Evolutionary conservation across 352 stramenopile species (phyloP).

Genomic region (Phytophthora pinifolia): DNA sequence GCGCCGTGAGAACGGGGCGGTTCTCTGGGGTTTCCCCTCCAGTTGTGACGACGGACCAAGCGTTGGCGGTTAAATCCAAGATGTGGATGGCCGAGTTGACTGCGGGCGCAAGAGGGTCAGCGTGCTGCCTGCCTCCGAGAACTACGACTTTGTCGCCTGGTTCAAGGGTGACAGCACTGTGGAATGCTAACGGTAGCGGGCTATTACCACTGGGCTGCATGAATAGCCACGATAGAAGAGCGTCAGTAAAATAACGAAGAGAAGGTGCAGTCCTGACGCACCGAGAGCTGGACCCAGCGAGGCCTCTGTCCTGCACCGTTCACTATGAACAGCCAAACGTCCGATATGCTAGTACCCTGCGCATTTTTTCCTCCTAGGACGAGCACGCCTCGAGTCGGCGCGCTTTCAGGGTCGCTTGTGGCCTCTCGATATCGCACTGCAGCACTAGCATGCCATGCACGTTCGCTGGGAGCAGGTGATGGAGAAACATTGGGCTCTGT

Average conservation of each 20-base stretch:
- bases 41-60: conserved; percentile 41
- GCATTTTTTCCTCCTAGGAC: conserved; percentile 48
- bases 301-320: conserved; percentile 19
- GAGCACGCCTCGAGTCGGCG: conserved; percentile 35
- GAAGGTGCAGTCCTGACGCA: conserved; percentile 12
- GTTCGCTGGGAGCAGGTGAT: conserved; percentile 10
- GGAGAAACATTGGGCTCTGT: conserved; percentile 15
- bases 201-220: conserved; percentile 46
- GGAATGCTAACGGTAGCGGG: conserved; percentile 51
- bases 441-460: conserved; percentile 52
- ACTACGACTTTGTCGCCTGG: conserved; percentile 47
- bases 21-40: conserved; percentile 7
- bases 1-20: conserved; percentile 16
- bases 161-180: conserved; percentile 41
- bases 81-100: conserved; percentile 45
- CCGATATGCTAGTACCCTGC: conserved; percentile 33
- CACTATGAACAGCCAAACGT: conserved; percentile 50
- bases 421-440: conserved; percentile 20
- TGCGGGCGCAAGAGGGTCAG: conserved; percentile 1
- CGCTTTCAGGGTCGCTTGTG: conserved; percentile 15
- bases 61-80: conserved; percentile 48
- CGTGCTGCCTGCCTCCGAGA: conserved; percentile 39
- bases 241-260: background rate
- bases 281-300: conserved; percentile 44
- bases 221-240: background rate